Conservation (phyloP, 2,329 filamentous ascomycete genomes). For the Seiridium cupressi region DNA sequence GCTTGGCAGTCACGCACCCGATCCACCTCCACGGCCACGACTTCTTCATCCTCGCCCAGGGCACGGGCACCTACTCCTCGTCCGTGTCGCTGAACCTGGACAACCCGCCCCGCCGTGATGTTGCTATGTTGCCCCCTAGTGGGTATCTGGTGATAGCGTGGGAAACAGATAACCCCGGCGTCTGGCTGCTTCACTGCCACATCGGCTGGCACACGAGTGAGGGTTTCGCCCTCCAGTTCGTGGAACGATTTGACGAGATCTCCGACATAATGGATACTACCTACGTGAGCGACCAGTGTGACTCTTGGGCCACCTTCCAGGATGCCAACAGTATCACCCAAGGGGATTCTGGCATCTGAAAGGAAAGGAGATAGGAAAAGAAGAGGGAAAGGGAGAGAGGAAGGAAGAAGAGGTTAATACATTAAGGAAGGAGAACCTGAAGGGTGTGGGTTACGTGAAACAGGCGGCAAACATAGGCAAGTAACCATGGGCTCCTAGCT, state of each 20-base stretch:
- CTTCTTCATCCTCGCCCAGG: slow-evolving; percentile 35
- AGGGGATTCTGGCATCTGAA: too few species aligned
- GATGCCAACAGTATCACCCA: neutral
- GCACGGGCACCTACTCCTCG: slow-evolving; percentile 25
- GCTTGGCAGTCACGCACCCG: slow-evolving; percentile 10
- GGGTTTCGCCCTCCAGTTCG: slow-evolving; percentile 52
- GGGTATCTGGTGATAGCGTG: slow-evolving; percentile 51
- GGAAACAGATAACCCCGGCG: slow-evolving; percentile 50
- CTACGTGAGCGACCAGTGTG: slow-evolving; percentile 17
- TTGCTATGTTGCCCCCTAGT: slow-evolving; percentile 40
- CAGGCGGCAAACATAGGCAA: too few species aligned
- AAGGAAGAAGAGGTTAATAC: too few species aligned
- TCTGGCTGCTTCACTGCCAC: slow-evolving; percentile 38
- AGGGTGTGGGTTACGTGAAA: too few species aligned
- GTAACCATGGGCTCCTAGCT: too few species aligned
- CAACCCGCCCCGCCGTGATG: slow-evolving; percentile 50
- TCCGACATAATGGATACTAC: slow-evolving; percentile 14
- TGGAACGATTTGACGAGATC: slow-evolving; percentile 34
- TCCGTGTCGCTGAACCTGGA: slow-evolving; percentile 30
- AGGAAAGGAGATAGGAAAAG: too few species aligned
- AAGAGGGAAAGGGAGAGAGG: too few species aligned
- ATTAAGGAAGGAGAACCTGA: too few species aligned
- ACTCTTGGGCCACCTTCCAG: slow-evolving; percentile 27
- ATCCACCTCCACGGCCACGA: slow-evolving; percentile 37
- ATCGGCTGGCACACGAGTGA: slow-evolving; percentile 49